Evolutionary conservation across 2,329 filamentous ascomycete genomes (phyloP), one percentile per base, ranked within the genome.

Genomic region (Lasiodiplodia gonubiensis): DNA sequence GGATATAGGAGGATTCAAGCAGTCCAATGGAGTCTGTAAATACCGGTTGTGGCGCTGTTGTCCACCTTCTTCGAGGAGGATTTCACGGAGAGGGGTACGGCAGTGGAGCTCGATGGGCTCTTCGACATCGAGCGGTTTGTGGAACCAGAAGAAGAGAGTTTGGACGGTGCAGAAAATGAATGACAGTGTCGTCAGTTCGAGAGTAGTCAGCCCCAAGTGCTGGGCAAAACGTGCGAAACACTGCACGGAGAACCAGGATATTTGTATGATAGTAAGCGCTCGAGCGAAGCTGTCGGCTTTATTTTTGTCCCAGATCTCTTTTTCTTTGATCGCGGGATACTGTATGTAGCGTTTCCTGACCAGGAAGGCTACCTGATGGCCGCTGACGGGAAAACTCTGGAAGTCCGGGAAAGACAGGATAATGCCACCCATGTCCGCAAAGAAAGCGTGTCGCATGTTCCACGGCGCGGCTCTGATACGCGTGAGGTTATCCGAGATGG

Each of bases 151-250:
- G 65, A 74, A 74, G 64, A 77, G 78, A 4, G 77, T 77, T 10
- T 75, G 69, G 0, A 74, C 72, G 66, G 79, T 74, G 21, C 77
- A 71, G 25, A 77, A 74, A n/a, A 80, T 74, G 63, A 78, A 78
- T 39, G 75, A 75, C 12, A 80, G 70, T 6, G 77, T 76, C 72
- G 77, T 79, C 8, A 77, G 72, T 57, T 80, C 78, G 2, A 80
- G 70, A 18, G 74, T 76, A 18, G 76, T 74, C 2, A 80, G 72
- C 8, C 75, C 74, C 23, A 80, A 72, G 3, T 69, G 33, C 67
- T 79, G 76, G 8, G 68, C 55, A 6, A 55, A 59, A 12, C 70
- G 66, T 10, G 33, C 70, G 12, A 71, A 70, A 37, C 49, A 67
- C 49, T 70, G 65, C 12, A 68, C 49, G 16, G 69, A 68, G 8